Evolutionary conservation across 1,139 yeast species (phyloP).

Genomic region (Pichia sp.): DNA sequence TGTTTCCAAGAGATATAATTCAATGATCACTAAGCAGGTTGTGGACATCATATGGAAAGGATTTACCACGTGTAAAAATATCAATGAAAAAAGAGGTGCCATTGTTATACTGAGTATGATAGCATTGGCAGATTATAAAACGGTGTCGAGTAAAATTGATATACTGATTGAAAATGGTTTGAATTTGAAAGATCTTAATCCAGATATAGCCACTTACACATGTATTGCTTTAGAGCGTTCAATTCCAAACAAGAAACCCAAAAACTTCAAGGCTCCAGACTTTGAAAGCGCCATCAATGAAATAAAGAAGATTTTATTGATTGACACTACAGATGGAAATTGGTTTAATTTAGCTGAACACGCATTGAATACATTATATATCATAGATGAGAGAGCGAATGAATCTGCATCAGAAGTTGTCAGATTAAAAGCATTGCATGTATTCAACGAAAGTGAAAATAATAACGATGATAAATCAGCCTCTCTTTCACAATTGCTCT

Average conservation of each 20-base stretch:
- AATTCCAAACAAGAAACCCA: conserved; percentile 33
- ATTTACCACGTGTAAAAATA: conserved; percentile 38
- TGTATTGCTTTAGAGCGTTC: conserved; percentile 77
- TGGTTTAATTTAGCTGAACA: conserved; percentile 95
- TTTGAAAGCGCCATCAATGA: conserved; percentile 37
- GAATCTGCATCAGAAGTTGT: conserved; percentile 56
- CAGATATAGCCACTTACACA: conserved; percentile 64
- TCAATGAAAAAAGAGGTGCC: conserved; percentile 68
- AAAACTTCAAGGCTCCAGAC: conserved; percentile 31
- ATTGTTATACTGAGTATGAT: conserved; percentile 86
- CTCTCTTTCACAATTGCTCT: conserved; percentile 69
- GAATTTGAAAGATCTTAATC: conserved; percentile 50
- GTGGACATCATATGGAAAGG: conserved; percentile 78
- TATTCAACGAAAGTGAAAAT: conserved; percentile 30
- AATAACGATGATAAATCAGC: conserved; percentile 19
- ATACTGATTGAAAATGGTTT: conserved; percentile 61
- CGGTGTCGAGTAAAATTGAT: conserved; percentile 66
- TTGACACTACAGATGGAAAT: conserved; percentile 52
- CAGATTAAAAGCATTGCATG: conserved; percentile 41
- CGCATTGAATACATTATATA: conserved; percentile 74
- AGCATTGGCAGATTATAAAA: conserved; percentile 61
- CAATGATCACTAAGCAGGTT: conserved; percentile 48
- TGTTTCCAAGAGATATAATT: conserved; percentile 1
- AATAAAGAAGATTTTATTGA: conserved; percentile 39
- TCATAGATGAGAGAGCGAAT: conserved; percentile 64